Evolutionary conservation across 345 rosid genomes (phyloP), one percentile per base, ranked within the genome.

Genomic region (Rhizophora apiculata): DNA sequence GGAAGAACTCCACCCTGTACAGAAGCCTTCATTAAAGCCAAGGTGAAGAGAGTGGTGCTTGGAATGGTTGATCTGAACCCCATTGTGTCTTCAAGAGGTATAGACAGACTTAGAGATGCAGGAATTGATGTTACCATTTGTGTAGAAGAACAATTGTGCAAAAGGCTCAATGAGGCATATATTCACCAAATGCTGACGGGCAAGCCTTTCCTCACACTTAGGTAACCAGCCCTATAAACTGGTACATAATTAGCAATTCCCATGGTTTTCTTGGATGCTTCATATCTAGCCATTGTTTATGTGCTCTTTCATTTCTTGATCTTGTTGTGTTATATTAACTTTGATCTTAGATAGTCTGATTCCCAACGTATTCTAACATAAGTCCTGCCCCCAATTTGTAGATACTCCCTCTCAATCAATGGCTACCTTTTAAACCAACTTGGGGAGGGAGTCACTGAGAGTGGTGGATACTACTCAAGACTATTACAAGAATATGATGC

Each of bases 1-100:
- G 98, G 99, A 18, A 85, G 97, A 83, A 95, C 96, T 39, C 96
- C 96, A n/a, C 97, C 98, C 0, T 92, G 97, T 63, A 74, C 89
- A 46, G 96, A 95, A 75, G 99, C 97, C 24, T 60, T 92, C 70
- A 84, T 92, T 60, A 84, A 87, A 72, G 96, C 96, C 64, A 88
- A 88, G 67, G 91, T 88, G 76, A 95, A 86, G 74, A 87, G 81
- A 81, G 91, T 84, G 68, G 96, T 90, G 3, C 58, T 88, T 11
- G 98, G 98, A 21, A 92, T 92, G 87, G 83, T 92, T 58, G 96
- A 95, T 76, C 96, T 96, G 4, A 88, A 90, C 74, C 99, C 96
- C n/a, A 76, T 92, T 9, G 99, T 95, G 67, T 86, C 88, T 76
- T 88, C 96, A 20, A 86, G 76, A 24, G 96, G 98, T 51, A 69